Evolutionary conservation across 2,329 filamentous ascomycete species (phyloP).

Genomic region (Penicillium polonicum): DNA sequence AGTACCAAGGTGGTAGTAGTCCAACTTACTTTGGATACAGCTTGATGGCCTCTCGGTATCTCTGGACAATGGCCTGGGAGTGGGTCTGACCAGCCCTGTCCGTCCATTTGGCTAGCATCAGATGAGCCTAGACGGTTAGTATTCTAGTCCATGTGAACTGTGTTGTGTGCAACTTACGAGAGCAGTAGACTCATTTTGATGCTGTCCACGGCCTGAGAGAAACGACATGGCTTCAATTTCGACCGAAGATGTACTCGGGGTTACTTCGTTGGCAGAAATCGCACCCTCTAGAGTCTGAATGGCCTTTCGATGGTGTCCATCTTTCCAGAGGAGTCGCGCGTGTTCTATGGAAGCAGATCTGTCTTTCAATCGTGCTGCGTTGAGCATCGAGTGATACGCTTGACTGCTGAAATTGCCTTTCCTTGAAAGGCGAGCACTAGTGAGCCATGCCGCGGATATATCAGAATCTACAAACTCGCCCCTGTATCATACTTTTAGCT

Average conservation of each 20-base stretch:
- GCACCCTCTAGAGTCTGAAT: slow-evolving; percentile 88
- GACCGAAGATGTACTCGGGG: slow-evolving; percentile 44
- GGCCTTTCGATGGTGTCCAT: slow-evolving; percentile 89
- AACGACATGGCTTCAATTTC: slow-evolving; percentile 39
- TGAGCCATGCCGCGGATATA: slow-evolving; percentile 80
- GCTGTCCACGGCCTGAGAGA: slow-evolving; percentile 43
- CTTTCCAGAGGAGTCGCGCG: slow-evolving; percentile 86
- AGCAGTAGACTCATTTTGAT: slow-evolving; percentile 54
- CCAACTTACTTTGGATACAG: slow-evolving; percentile 36
- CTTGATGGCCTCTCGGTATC: slow-evolving; percentile 72
- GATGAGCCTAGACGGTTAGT: slow-evolving; percentile 52
- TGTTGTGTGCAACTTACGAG: slow-evolving; percentile 31
- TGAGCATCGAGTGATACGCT: slow-evolving; percentile 90
- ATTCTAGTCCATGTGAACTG: slow-evolving; percentile 45
- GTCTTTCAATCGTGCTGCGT: slow-evolving; percentile 80
- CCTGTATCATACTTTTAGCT: slow-evolving; percentile 30
- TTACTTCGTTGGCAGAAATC: slow-evolving; percentile 77
- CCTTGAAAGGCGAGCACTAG: slow-evolving; percentile 78
- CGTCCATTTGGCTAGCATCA: slow-evolving; percentile 94
- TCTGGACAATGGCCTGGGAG: slow-evolving; percentile 71
- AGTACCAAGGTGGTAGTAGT: not conserved
- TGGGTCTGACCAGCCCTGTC: slow-evolving; percentile 93
- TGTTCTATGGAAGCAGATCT: slow-evolving; percentile 91
- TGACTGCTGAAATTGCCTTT: slow-evolving; percentile 81
- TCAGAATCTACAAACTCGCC: slow-evolving; percentile 66